phyloP scores from a whole-genome alignment of 257 asterid species.

The Solanum habrochaites region DNA sequence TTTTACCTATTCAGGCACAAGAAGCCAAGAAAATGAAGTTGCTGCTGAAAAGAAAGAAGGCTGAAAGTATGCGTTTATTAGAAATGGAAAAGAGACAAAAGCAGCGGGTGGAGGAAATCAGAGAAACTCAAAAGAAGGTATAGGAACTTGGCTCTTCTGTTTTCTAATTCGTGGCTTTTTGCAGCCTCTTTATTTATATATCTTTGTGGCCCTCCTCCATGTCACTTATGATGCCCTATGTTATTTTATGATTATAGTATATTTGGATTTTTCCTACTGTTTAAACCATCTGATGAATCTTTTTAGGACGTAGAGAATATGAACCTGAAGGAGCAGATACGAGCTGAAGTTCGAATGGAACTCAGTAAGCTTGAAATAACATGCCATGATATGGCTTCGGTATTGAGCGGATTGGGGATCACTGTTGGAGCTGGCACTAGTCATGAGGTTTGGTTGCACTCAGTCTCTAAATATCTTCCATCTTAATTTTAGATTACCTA shows the following conservation, averaged over 20 bases:
- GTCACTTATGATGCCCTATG: not conserved
- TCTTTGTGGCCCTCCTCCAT: not conserved
- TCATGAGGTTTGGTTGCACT: conserved; percentile 45
- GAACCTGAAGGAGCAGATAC: conserved; percentile 76
- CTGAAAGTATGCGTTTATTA: conserved; percentile 62
- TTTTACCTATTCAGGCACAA: conserved; percentile 51
- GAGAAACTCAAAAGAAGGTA: conserved; percentile 77
- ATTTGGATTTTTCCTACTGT: not conserved
- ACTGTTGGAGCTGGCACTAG: conserved; percentile 30
- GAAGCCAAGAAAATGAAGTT: conserved; percentile 52
- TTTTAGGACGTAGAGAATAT: conserved; percentile 75
- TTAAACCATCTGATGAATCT: not conserved
- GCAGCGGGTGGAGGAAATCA: conserved; percentile 75
- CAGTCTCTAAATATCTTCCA: not conserved
- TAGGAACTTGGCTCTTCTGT: not conserved
- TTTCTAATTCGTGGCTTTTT: not conserved
- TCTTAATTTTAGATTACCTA: not conserved
- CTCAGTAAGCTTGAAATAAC: conserved; percentile 44
- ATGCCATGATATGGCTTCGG: conserved; percentile 61
- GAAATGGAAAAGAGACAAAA: conserved; percentile 96
- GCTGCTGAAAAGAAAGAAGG: conserved; percentile 56
- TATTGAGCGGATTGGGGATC: conserved; percentile 56
- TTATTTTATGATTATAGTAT: not conserved
- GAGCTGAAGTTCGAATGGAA: conserved; percentile 49
- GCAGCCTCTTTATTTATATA: not conserved